Percentiles rank a stretch among this genome's conserved stretches.
These are phyloP conservation scores for Fusarium pseudocircinatum DNA, from an alignment of 2,329 filamentous ascomycete genomes.

Conservation along the genomic window DNA sequence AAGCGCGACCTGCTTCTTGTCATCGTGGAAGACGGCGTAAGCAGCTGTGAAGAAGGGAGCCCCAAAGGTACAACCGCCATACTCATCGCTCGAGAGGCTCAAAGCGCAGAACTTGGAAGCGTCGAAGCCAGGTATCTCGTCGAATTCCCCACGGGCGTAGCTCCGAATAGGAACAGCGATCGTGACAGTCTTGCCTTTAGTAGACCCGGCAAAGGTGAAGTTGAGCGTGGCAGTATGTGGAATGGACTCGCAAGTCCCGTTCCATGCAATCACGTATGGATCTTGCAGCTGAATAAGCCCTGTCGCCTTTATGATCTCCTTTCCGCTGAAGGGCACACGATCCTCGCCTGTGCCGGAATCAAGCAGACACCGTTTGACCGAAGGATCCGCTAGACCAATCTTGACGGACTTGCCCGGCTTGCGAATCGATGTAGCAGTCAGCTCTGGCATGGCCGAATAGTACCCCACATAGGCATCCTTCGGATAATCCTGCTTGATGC, in stretches of 20 bases:
- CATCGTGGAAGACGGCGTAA: background rate
- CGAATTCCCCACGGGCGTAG: background rate
- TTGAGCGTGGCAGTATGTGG: fast-evolving
- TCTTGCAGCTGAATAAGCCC: background rate
- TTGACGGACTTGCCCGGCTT: background rate
- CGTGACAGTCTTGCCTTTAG: background rate
- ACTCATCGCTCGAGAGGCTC: background rate
- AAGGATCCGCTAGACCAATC: background rate
- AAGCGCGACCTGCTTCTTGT: background rate
- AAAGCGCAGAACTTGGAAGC: background rate
- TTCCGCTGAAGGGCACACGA: background rate
- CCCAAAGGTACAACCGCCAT: background rate
- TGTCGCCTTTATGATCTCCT: background rate
- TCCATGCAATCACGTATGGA: background rate
- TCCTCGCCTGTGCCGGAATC: background rate
- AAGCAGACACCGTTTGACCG: background rate
- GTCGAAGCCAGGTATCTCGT: background rate
- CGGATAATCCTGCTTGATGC: background rate
- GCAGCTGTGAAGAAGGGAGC: background rate
- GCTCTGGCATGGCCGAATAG: background rate
- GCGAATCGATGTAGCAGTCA: background rate
- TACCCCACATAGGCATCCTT: background rate
- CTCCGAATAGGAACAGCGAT: background rate
- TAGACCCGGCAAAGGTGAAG: background rate
- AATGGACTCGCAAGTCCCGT: background rate